These are phyloP conservation scores for Salvia sclarea DNA, from an alignment of 305 asterid species.

Conservation along the genomic window DNA sequence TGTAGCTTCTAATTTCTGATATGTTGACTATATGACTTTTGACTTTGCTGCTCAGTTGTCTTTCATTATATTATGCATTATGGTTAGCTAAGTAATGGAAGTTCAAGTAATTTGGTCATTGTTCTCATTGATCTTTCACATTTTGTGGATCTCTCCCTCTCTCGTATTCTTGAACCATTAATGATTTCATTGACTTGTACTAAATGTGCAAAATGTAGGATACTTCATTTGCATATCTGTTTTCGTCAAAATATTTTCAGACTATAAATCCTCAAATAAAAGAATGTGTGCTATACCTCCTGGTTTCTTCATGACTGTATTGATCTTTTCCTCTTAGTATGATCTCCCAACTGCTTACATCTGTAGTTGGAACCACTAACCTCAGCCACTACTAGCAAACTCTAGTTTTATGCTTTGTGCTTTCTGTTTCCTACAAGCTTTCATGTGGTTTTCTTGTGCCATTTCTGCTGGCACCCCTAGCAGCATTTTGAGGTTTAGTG, in stretches of 20 bases:
- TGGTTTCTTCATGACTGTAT: not conserved
- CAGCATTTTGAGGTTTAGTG: too few relatives aligned
- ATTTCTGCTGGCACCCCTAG: too few relatives aligned
- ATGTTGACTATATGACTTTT: conserved; percentile 8
- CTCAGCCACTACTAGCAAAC: not conserved
- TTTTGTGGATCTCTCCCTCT: not conserved
- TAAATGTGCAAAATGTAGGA: not conserved
- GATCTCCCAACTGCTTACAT: not conserved
- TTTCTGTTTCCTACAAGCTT: not conserved
- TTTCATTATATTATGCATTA: not conserved
- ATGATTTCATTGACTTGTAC: not conserved
- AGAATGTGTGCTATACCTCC: not conserved
- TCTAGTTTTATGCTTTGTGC: not conserved
- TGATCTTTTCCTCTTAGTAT: not conserved
- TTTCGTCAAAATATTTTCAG: not conserved
- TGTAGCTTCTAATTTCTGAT: too few relatives aligned
- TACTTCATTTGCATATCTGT: not conserved
- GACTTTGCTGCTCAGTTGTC: not conserved
- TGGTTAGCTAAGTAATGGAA: conserved; percentile 8
- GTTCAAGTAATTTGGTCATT: not conserved
- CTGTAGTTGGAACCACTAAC: not conserved
- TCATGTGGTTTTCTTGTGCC: too few relatives aligned
- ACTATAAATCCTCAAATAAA: not conserved
- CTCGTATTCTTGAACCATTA: conserved; percentile 3
- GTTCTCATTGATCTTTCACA: conserved; percentile 22